phyloP scores from a whole-genome alignment of 2,329 filamentous ascomycete species.

The Colletotrichum salicis region DNA sequence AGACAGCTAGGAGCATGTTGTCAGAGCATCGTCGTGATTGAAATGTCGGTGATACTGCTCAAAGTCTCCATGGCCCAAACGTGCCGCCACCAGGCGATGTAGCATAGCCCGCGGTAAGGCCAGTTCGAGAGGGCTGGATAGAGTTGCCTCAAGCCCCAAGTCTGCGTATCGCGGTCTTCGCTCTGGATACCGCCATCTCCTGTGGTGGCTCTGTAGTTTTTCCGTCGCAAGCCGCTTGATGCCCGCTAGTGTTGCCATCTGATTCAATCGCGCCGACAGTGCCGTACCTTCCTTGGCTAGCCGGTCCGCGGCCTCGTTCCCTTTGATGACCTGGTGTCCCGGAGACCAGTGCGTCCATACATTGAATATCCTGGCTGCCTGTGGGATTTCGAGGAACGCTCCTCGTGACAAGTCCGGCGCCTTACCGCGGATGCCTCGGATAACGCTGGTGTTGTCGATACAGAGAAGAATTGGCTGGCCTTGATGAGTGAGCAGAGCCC shows the following conservation, averaged over 20 bases:
- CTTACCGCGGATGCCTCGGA: neutral
- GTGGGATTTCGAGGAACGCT: neutral
- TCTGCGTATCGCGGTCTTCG: neutral
- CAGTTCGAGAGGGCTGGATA: neutral
- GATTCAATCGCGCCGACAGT: neutral
- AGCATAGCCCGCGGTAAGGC: neutral
- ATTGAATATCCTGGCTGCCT: neutral
- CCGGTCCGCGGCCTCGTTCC: neutral
- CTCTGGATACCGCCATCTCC: neutral
- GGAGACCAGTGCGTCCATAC: neutral
- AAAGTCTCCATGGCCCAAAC: too few relatives aligned
- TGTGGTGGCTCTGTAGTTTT: neutral
- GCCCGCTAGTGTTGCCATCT: neutral
- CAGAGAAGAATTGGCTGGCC: neutral
- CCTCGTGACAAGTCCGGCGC: neutral
- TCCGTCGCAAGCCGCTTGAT: neutral
- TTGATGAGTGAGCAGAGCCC: neutral
- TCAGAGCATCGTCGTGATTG: too few relatives aligned
- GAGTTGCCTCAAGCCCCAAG: neutral
- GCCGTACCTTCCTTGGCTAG: neutral
- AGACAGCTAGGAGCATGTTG: too few relatives aligned
- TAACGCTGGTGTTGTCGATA: slow-evolving; percentile 5
- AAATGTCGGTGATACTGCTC: too few relatives aligned
- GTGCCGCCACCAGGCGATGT: too few relatives aligned
- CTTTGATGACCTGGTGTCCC: neutral